phyloP scores from a whole-genome alignment of 768 basidiomycete genomes.

The Pulveroboletus sp. region DNA sequence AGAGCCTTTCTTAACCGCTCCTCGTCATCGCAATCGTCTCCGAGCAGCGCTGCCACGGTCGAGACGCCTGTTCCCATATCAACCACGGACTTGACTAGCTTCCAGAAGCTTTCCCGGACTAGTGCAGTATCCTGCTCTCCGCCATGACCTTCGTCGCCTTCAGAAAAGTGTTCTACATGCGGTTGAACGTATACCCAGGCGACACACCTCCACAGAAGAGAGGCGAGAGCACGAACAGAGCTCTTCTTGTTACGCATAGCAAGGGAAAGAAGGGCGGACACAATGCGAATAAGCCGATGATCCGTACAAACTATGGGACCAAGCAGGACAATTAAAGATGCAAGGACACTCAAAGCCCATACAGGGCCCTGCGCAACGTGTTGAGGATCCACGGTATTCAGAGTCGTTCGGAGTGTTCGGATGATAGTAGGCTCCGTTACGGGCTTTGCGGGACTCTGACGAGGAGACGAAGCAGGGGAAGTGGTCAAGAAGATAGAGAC shows the following conservation, averaged over 20 bases:
- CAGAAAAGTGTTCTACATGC: slow-evolving; percentile 25
- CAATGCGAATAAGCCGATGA: slow-evolving; percentile 39
- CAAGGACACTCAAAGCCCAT: slow-evolving; percentile 71
- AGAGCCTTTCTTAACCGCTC: slow-evolving; percentile 44
- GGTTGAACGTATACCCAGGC: slow-evolving; percentile 68
- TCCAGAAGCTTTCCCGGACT: slow-evolving; percentile 43
- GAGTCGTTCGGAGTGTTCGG: slow-evolving; percentile 64
- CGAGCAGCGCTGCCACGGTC: slow-evolving; percentile 54
- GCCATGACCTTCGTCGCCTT: slow-evolving; percentile 22
- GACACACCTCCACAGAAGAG: slow-evolving; percentile 63
- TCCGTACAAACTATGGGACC: slow-evolving; percentile 52
- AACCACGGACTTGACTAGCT: slow-evolving; percentile 47
- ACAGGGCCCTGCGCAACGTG: slow-evolving; percentile 74
- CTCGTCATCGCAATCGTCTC: slow-evolving; percentile 39
- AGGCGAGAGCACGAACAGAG: slow-evolving; percentile 58
- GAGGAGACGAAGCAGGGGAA: slow-evolving; percentile 32
- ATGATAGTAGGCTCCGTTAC: slow-evolving; percentile 51
- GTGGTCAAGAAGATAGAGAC: slow-evolving; percentile 50
- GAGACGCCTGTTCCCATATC: slow-evolving; percentile 60
- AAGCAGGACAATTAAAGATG: slow-evolving; percentile 63
- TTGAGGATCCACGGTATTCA: slow-evolving; percentile 50
- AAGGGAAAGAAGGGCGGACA: slow-evolving; percentile 50
- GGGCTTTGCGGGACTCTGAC: slow-evolving; percentile 35
- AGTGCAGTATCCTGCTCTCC: slow-evolving; percentile 25
- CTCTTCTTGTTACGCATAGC: slow-evolving; percentile 64